Base-by-base conservation (phyloP, 1,284 basidiomycete genomes). In the Austroboletus novae-zelandiae region DNA sequence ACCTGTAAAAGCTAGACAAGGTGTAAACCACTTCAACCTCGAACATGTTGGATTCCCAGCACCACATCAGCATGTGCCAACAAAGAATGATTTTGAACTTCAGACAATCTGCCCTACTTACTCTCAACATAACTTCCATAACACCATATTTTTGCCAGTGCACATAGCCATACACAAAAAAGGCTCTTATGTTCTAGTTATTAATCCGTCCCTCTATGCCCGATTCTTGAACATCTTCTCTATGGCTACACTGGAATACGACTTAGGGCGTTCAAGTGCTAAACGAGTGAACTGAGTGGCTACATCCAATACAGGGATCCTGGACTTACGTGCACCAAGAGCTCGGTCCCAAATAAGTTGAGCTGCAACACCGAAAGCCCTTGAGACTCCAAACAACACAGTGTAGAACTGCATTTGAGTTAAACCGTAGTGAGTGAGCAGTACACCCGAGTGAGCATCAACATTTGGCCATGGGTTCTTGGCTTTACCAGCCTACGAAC, bases 391-490 rank as follows among this genome's bases (percentile, higher is more conserved):
- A 72, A 98, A 98, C 57, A 98, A 81, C 55, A 97, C 94, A 55
- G 93, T 97, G 78, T 96, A 96, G 79, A 89, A 96, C 68, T 91
- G 81, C 86, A 94, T 94, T 71, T 95, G 84, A 61, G 81, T 79
- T 54, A 94, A 75, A 51, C 92, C 93, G 67, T 94, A 96, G 75
- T 96, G 79, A 54, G 92, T 92, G 50, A 98, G 78, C 51, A 98
- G 84, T 59, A 89, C 94, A 75, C 96, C 96, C 32, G 95, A 98
- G 76, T 94, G 94, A 52, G 96, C 94, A 71, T 98, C 95, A 54
- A 98, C 95, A 72, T 98, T 97, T 47, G 91, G 90, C 86, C 88
- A 90, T 7, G 89, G 87, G 76, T 89, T 96, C 84, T 94, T 94
- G 54, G 91, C 92, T 74, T 94, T 95, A 62, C 92, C 92, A 62